These are phyloP conservation scores for Xylaria longipes DNA, from an alignment of 495 filamentous ascomycete genomes.

Conservation along the genomic window DNA sequence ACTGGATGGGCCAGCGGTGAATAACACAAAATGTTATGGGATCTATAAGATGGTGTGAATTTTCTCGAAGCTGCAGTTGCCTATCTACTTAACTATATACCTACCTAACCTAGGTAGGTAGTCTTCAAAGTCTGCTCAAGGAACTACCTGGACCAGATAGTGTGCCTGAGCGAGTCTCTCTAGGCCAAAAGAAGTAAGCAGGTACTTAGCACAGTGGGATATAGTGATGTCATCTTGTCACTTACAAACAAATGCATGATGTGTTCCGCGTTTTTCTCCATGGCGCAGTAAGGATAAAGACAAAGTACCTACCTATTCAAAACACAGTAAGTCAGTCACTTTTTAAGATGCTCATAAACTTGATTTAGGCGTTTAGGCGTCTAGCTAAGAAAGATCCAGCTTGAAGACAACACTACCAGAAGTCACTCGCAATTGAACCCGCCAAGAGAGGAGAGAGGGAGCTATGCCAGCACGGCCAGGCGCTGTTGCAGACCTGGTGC, in stretches of 20 bases:
- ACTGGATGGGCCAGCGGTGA: neutral
- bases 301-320: neutral
- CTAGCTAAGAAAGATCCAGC: neutral
- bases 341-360: neutral
- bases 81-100: neutral
- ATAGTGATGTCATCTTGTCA: conserved; percentile 15
- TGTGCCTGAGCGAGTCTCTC: neutral
- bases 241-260: conserved; percentile 4
- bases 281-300: neutral
- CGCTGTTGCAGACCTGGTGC: conserved; percentile 11
- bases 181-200: neutral
- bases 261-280: neutral
- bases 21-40: neutral
- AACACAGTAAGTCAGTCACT: neutral
- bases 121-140: neutral
- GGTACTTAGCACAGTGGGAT: neutral
- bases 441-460: neutral
- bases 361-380: neutral
- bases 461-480: conserved; percentile 22
- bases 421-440: conserved; percentile 8
- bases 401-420: neutral
- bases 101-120: no score
- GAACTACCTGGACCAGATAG: no score
- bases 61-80: neutral
- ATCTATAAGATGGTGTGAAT: neutral